Percentiles rank a stretch among this genome's conserved stretches.
phyloP scores from a whole-genome alignment of 805 yeast genomes.

The Hagleromyces aurorensis region DNA sequence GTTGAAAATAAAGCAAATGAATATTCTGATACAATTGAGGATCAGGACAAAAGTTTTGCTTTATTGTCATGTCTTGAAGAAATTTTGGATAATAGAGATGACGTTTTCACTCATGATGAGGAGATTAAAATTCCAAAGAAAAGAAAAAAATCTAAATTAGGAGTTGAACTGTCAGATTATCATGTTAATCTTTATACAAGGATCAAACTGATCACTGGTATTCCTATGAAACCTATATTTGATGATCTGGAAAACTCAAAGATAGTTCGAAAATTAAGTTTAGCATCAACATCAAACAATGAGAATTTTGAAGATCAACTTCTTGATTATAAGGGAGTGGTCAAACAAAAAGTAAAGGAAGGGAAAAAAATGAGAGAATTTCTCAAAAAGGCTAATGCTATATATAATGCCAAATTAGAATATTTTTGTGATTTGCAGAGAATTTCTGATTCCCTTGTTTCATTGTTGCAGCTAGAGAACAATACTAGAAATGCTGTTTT shows the following conservation, averaged over 20 bases:
- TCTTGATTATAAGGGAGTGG: constrained; percentile 16
- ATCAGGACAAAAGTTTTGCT: constrained; percentile 63
- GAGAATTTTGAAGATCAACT: constrained; percentile 14
- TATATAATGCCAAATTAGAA: constrained; percentile 72
- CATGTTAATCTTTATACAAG: constrained; percentile 25
- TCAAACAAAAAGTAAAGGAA: constrained; percentile 18
- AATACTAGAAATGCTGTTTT: constrained; percentile 12
- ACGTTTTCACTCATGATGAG: constrained; percentile 19
- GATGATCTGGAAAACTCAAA: constrained; percentile 28
- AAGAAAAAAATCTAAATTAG: constrained; percentile 11
- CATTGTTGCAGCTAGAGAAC: constrained; percentile 32
- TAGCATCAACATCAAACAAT: constrained; percentile 4
- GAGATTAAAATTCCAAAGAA: constrained; percentile 17
- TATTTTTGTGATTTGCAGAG: constrained; percentile 82
- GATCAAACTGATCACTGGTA: constrained; percentile 19
- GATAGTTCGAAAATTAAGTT: constrained; percentile 15
- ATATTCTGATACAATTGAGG: constrained; percentile 63
- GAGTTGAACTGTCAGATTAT: constrained; percentile 24
- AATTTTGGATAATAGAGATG: constrained; percentile 38
- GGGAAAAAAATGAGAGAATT: constrained; percentile 32
- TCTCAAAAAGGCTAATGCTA: constrained; percentile 45
- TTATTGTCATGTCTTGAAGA: constrained; percentile 48
- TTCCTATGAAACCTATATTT: constrained; percentile 26
- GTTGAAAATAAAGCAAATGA: constrained; percentile 60
- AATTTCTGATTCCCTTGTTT: constrained; percentile 72